Conservation (phyloP, 1,284 basidiomycete species). For the Cryptococcus hybrid region DNA sequence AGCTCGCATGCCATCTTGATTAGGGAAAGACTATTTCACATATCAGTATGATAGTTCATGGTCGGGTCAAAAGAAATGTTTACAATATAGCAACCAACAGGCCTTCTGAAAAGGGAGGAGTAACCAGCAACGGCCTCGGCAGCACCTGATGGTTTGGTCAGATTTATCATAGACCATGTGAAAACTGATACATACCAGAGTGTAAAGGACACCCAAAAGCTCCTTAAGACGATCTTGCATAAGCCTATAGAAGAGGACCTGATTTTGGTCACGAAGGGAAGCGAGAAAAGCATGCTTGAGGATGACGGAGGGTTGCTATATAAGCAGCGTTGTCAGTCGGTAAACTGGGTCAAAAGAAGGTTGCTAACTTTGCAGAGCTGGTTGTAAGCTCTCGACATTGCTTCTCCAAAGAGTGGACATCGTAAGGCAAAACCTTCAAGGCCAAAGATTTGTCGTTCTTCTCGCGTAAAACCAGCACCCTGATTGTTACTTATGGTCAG, state of each 20-base stretch:
- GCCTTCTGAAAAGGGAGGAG: slow-evolving; percentile 74
- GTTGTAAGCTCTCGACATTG: slow-evolving; percentile 65
- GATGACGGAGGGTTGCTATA: slow-evolving; percentile 43
- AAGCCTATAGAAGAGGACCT: slow-evolving; percentile 72
- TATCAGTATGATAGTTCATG: neutral
- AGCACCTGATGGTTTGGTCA: slow-evolving; percentile 20
- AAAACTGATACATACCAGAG: slow-evolving; percentile 34
- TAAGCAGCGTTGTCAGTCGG: neutral
- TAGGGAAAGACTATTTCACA: slow-evolving; percentile 55
- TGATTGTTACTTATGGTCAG: slow-evolving; percentile 8
- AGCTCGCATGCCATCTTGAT: slow-evolving; percentile 64
- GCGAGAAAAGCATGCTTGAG: slow-evolving; percentile 54
- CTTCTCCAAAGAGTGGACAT: slow-evolving; percentile 70
- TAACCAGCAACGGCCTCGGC: slow-evolving; percentile 64
- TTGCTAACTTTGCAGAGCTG: slow-evolving; percentile 54
- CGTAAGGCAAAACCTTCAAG: slow-evolving; percentile 73
- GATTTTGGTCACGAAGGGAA: slow-evolving; percentile 56
- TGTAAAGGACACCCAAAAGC: slow-evolving; percentile 71
- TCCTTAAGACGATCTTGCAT: slow-evolving; percentile 67
- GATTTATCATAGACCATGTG: neutral
- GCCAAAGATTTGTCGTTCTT: slow-evolving; percentile 67
- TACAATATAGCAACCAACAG: slow-evolving; percentile 50
- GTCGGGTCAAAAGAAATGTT: slow-evolving; percentile 2
- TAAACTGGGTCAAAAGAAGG: neutral
- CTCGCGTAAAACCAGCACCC: slow-evolving; percentile 68